phyloP scores from a whole-genome alignment of 2,329 filamentous ascomycete genomes.

The Colletotrichum musicola region DNA sequence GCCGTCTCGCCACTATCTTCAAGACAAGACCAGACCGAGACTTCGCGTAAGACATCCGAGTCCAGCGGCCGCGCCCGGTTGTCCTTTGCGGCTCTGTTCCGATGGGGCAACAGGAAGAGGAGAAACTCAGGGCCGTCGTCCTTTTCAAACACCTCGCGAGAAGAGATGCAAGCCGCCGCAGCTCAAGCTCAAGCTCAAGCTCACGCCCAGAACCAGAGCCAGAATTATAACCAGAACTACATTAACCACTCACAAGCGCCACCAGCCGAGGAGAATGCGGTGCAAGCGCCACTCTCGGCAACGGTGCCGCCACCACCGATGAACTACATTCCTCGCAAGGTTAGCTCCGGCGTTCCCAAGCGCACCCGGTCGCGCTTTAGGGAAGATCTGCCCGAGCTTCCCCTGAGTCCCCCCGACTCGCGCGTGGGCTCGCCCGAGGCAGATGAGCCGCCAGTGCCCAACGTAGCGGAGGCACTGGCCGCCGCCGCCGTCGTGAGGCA shows the following conservation, averaged over 20 bases:
- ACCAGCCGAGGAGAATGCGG: slow-evolving; percentile 50
- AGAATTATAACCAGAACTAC: too few relatives aligned
- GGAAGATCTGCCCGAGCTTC: slow-evolving; percentile 90
- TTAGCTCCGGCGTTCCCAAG: slow-evolving; percentile 69
- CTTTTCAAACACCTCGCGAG: slow-evolving; percentile 92
- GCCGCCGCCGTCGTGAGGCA: slow-evolving; percentile 51
- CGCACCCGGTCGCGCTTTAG: slow-evolving; percentile 91
- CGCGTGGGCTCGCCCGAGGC: slow-evolving; percentile 82
- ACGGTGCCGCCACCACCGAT: slow-evolving; percentile 62
- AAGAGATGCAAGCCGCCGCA: slow-evolving; percentile 75
- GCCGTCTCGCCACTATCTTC: slow-evolving; percentile 50
- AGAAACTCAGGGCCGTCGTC: slow-evolving; percentile 74
- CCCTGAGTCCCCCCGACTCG: slow-evolving; percentile 87
- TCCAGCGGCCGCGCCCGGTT: slow-evolving; percentile 60
- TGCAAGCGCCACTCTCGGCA: slow-evolving; percentile 49
- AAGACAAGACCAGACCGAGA: slow-evolving; percentile 62
- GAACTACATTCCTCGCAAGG: slow-evolving; percentile 50
- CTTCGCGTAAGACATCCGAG: slow-evolving; percentile 67
- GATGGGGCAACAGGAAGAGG: slow-evolving; percentile 72
- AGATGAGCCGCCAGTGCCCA: slow-evolving; percentile 56
- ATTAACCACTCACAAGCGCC: slow-evolving; percentile 48
- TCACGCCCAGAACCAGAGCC: slow-evolving; percentile 38
- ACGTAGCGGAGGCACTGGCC: slow-evolving; percentile 45
- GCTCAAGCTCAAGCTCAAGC: slow-evolving; percentile 39
- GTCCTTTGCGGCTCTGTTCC: slow-evolving; percentile 82